phyloP scores from a whole-genome alignment of 768 basidiomycete genomes.

The Cystobasidium onofrii region DNA sequence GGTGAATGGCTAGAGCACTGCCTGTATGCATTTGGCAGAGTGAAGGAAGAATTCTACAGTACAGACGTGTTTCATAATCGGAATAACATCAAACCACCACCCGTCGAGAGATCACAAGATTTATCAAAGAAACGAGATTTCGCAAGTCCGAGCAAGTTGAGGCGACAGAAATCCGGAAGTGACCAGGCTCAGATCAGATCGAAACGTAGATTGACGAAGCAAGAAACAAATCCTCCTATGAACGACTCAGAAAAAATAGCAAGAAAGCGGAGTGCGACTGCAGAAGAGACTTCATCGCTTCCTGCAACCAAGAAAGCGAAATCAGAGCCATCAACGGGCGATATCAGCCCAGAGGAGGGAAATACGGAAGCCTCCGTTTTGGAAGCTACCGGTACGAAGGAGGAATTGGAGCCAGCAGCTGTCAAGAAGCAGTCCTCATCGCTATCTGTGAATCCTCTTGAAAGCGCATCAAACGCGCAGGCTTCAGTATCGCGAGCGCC shows the following conservation, averaged over 20 bases:
- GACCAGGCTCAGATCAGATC: background rate
- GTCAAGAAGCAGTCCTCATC: background rate
- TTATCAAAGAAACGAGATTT: background rate
- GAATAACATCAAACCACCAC: background rate
- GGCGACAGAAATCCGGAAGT: background rate
- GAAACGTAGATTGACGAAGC: background rate
- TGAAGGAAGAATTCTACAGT: conserved; percentile 1
- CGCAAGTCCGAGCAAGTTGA: background rate
- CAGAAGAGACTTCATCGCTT: background rate
- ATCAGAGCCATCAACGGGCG: background rate
- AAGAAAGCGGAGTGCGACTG: background rate
- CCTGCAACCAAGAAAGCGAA: background rate
- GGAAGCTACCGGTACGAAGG: background rate
- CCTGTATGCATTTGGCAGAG: conserved; percentile 8
- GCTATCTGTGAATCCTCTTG: background rate
- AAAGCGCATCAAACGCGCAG: background rate
- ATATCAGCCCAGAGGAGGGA: background rate
- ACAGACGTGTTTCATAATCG: background rate
- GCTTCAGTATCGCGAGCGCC: background rate
- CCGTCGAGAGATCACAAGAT: background rate
- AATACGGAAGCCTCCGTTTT: background rate
- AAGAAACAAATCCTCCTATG: background rate
- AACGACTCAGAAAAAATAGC: background rate
- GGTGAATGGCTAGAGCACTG: conserved; percentile 32
- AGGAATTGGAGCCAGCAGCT: background rate